Evolutionary conservation across 2,329 filamentous ascomycete genomes (phyloP).

Genomic region (Pyrenochaeta sp.): DNA sequence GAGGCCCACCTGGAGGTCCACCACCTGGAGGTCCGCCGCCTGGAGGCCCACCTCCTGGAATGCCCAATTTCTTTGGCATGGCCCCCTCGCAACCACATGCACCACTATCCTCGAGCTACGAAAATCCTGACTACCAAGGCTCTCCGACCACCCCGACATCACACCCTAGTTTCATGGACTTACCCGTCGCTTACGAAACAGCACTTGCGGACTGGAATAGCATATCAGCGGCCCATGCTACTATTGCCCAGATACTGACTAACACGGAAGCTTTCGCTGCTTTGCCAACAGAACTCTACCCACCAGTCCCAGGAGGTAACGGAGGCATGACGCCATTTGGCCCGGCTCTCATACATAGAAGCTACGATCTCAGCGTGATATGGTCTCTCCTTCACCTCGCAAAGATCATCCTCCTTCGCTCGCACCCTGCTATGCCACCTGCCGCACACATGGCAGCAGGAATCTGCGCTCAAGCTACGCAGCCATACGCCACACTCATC

Average conservation of each 20-base stretch:
- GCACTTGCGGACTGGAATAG: slow-evolving; percentile 80
- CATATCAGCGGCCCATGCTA: slow-evolving; percentile 74
- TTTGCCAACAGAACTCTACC: slow-evolving; percentile 70
- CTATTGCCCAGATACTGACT: slow-evolving; percentile 63
- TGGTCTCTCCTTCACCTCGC: slow-evolving; percentile 90
- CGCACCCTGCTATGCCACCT: slow-evolving; percentile 89
- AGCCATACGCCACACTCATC: slow-evolving; percentile 73
- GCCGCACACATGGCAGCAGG: slow-evolving; percentile 87
- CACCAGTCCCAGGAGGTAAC: slow-evolving; percentile 56
- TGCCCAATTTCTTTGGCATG: slow-evolving; percentile 62
- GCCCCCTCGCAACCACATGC: slow-evolving; percentile 52
- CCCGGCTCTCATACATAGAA: slow-evolving; percentile 79
- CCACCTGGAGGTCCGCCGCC: slow-evolving; percentile 10
- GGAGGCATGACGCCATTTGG: slow-evolving; percentile 76
- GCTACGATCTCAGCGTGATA: slow-evolving; percentile 84
- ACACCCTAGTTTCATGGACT: slow-evolving; percentile 52
- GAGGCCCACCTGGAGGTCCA: too few species aligned
- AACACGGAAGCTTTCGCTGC: slow-evolving; percentile 80
- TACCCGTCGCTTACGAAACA: slow-evolving; percentile 70
- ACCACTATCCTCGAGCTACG: slow-evolving; percentile 54
- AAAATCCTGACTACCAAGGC: slow-evolving; percentile 30
- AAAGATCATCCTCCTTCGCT: slow-evolving; percentile 79
- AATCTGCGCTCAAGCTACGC: slow-evolving; percentile 76
- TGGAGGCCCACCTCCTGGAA: slow-evolving; percentile 29
- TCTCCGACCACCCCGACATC: slow-evolving; percentile 25